Evolutionary conservation across 345 rosid genomes (phyloP), one percentile per base, ranked within the genome.

Genomic region (Lepidium aucheri): DNA sequence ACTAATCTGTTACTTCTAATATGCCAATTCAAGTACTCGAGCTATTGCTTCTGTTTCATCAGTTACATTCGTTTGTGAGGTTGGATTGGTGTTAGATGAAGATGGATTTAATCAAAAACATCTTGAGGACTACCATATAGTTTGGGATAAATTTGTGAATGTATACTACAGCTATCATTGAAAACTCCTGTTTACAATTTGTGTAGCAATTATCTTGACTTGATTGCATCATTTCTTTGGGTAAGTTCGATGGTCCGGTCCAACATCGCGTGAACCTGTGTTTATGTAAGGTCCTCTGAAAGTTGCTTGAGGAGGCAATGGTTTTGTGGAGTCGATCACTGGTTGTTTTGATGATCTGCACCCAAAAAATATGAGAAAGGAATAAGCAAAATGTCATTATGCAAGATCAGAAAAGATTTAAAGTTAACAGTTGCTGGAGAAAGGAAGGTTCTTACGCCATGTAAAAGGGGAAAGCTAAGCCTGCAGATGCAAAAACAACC

Each of bases 281-380:
- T 94, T 94, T 17, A 94, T 80, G 82, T 94, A 94, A 68, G 99
- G 97, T 74, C 96, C 97, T 58, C 99, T 77, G 45, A 88, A 94
- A 53, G 99, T 88, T 44, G 96, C 99, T 80, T 94, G 96, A 1
- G 97, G 97, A 22, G 96, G 89, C 51, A 94, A 76, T 0, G 97
- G 84, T 75, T 90, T 90, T 15, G 99, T 81, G 51, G 96, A 45
- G 74, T 94, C 97, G 10, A 91, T 84, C 65, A 89, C 91, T 5
- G 95, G 89, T 34, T 56, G 73, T 79, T 63, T 90, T 17, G 87
- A 78, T 13, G 94, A 82, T 74, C 98, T 86, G 81, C 36, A 70
- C 10, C 12, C 49, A 53, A 43, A 2, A 26, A 0, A 6, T 26
- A 11, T 0, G 9, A 30, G 57, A 24, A 7, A 24, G 16, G 15